Conservation (phyloP, 1,284 basidiomycete species). For the Cutaneotrichosporon arboriforme region DNA sequence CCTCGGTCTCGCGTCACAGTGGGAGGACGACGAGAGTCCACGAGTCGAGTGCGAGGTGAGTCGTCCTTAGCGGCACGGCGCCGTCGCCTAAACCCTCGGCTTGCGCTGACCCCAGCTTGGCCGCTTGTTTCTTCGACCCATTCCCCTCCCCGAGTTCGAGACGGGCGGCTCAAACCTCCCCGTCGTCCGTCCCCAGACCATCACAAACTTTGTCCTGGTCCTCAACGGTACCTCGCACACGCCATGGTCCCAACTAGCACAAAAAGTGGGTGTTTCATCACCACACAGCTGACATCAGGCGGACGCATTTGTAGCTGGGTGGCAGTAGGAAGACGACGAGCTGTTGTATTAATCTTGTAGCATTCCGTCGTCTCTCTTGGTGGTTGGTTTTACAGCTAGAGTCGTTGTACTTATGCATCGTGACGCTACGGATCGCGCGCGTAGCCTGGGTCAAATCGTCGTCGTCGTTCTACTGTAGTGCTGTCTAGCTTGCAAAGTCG, state of each 20-base stretch:
- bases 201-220: constrained; percentile 23
- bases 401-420: constrained; percentile 18
- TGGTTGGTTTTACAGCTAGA: background rate
- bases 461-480: background rate
- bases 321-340: constrained; percentile 3
- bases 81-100: too few relatives aligned
- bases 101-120: constrained; percentile 22
- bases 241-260: constrained; percentile 23
- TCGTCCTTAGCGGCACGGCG: too few relatives aligned
- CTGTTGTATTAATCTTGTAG: background rate
- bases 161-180: constrained; percentile 11
- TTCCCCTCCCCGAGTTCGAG: constrained; percentile 21
- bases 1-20: constrained; percentile 33
- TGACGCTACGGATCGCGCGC: background rate
- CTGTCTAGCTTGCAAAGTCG: constrained; percentile 68
- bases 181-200: constrained; percentile 7
- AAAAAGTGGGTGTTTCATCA: constrained; percentile 21
- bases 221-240: constrained; percentile 28
- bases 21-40: constrained; percentile 33
- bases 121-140: constrained; percentile 20
- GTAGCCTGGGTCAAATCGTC: background rate
- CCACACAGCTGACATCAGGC: constrained; percentile 12
- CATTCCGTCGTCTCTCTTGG: background rate
- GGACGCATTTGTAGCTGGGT: constrained; percentile 17
- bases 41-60: constrained; percentile 38